Evolutionary conservation across 2,329 filamentous ascomycete genomes (phyloP).

Genomic region (Chrysosphaeria jannelii): DNA sequence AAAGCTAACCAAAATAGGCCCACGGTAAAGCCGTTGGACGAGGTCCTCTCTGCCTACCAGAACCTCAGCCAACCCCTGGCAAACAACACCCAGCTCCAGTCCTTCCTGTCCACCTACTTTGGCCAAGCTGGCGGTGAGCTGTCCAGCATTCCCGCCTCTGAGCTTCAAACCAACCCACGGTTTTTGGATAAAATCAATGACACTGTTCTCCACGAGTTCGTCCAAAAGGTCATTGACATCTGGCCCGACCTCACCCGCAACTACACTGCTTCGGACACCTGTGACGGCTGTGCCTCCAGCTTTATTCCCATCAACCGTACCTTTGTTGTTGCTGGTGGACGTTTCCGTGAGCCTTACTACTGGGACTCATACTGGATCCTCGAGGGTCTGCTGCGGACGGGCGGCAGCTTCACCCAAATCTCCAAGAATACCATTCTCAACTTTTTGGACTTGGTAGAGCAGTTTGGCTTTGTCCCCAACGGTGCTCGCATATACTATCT

Average conservation of each 20-base stretch:
- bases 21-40: constrained; percentile 23
- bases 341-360: constrained; percentile 40
- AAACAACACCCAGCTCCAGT: constrained; percentile 30
- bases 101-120: constrained; percentile 32
- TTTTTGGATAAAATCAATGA: constrained; percentile 28
- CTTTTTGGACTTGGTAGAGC: constrained; percentile 33
- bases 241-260: constrained; percentile 36
- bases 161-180: constrained; percentile 22
- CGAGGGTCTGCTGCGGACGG: constrained; percentile 31
- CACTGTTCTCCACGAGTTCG: constrained; percentile 26
- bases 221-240: constrained; percentile 31
- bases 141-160: constrained; percentile 16
- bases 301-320: constrained; percentile 35
- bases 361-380: constrained; percentile 44
- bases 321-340: constrained; percentile 41
- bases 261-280: constrained; percentile 16
- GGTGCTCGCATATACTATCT: constrained; percentile 33
- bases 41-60: constrained; percentile 29
- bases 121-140: constrained; percentile 32
- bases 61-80: constrained; percentile 26
- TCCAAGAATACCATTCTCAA: constrained; percentile 39
- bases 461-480: constrained; percentile 35
- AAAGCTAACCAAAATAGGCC: constrained; percentile 13
- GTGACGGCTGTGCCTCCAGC: constrained; percentile 28
- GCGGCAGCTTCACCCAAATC: constrained; percentile 30